Percentiles rank a stretch among this genome's conserved stretches.
Evolutionary conservation across 495 filamentous ascomycete genomes (phyloP).

Genomic region (Lasiosphaeria miniovina): DNA sequence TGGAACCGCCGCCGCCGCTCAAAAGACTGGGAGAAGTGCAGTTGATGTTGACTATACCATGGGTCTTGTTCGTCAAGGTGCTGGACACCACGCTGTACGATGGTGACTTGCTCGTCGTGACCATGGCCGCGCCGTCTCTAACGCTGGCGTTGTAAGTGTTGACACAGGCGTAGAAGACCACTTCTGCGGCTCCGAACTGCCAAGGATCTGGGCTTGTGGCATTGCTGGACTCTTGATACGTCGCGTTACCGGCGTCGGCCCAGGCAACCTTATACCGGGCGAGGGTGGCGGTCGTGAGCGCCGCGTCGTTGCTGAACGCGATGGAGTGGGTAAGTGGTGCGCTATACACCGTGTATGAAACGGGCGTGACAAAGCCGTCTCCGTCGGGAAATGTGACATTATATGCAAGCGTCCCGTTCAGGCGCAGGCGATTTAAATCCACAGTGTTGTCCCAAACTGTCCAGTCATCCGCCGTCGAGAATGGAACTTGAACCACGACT

Average conservation of each 20-base stretch:
- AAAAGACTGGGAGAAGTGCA: conserved; percentile 10
- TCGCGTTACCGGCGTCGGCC: conserved; percentile 9
- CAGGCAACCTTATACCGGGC: conserved; percentile 12
- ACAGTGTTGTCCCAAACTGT: conserved; percentile 9
- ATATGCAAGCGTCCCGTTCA: conserved; percentile 15
- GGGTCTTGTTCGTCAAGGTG: background rate
- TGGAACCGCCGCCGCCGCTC: conserved; percentile 1
- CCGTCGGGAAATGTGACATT: conserved; percentile 12
- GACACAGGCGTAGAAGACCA: conserved; percentile 12
- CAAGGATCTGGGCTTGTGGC: conserved; percentile 10
- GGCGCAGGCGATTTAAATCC: conserved; percentile 1
- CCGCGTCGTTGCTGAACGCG: conserved; percentile 9
- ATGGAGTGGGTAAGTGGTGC: conserved; percentile 1
- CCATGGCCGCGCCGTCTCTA: conserved; percentile 2
- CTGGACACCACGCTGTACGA: conserved; percentile 2
- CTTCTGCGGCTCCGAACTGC: conserved; percentile 11
- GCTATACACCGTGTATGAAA: conserved; percentile 13
- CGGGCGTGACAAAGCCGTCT: conserved; percentile 10
- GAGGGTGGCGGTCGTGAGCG: conserved; percentile 7
- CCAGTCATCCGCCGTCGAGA: conserved; percentile 9
- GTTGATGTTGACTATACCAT: conserved; percentile 2
- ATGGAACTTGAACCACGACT: conserved; percentile 2
- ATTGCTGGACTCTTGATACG: background rate
- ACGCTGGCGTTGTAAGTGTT: conserved; percentile 10
- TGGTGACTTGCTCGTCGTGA: background rate